Base-by-base conservation (phyloP, 176 grass and related monocot genomes). In the Zea luxurians region DNA sequence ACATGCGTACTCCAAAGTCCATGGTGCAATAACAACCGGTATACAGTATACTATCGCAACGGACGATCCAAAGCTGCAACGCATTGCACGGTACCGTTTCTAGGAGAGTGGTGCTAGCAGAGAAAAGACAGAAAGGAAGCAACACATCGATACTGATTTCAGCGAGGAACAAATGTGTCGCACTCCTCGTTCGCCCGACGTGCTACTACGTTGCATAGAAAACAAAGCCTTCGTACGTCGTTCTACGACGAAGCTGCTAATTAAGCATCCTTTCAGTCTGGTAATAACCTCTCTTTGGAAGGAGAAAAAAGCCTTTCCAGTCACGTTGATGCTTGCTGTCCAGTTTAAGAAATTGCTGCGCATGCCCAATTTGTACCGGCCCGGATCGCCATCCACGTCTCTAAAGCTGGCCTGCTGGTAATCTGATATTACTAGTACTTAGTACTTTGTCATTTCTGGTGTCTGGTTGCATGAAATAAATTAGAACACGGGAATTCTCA, bases 301-400 rank as follows among this genome's bases (percentile, higher is more conserved):
- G 27, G 27, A 27, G 27, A 27, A 27, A 27, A 27, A 27, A 27
- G 43, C 20, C 42, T 60, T 55, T 85, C 48, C 48, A n/a, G 5
- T 27, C n/a, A n/a, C 7, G 21, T 15, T 10, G 69, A 60, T 49
- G 70, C 84, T 75, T 82, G 59, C 61, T 52, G 66, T 73, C 77
- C 47, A 61, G 35, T 49, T 67, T 66, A 59, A 61, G 74, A 87
- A 27, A 27, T 27, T 27, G 27, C 27, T 27, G 27, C 41, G 48
- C 64, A 38, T 54, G 66, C 64, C 35, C 65, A 11, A 62, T 70
- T 63, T 12, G 72, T 38, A 55, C 76, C 47, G 27, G 43, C 74
- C 38, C 18, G 15, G 37, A 69, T 69, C 20, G 38, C 36, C 37
- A 55, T 82, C 57, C 27, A 6, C 11, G 10, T 46, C 8, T 9